A percentile compares a stretch with the other conserved stretches of the same genome.
Conservation (phyloP, 139 green algal species). For the Mychonastes homosphaera region DNA sequence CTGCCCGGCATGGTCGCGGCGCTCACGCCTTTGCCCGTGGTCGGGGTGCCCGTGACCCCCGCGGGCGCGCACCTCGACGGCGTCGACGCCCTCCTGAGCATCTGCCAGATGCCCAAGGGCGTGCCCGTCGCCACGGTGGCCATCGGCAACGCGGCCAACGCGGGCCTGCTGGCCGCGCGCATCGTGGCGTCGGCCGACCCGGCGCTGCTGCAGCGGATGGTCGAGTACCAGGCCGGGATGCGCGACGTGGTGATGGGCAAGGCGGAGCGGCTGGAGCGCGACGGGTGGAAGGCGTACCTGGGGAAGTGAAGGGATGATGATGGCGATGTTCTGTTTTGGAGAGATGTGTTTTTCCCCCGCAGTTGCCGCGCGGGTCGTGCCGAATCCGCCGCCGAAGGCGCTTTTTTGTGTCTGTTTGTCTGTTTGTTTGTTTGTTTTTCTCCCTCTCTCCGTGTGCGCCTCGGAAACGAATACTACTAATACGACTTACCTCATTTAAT, state of each 20-base stretch:
- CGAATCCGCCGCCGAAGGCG: too few relatives aligned
- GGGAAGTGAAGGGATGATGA: too few relatives aligned
- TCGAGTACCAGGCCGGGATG: conserved; percentile 57
- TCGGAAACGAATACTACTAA: too few relatives aligned
- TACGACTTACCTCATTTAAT: too few relatives aligned
- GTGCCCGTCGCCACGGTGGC: conserved; percentile 95
- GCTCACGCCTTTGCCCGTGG: conserved; percentile 89
- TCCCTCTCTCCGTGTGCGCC: too few relatives aligned
- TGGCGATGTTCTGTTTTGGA: too few relatives aligned
- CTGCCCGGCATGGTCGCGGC: conserved; percentile 95
- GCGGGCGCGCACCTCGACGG: conserved; percentile 79
- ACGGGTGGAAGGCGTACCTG: conserved; percentile 60
- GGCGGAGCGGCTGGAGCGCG: conserved; percentile 50
- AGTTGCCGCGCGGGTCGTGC: too few relatives aligned
- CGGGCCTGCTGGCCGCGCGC: conserved; percentile 80
- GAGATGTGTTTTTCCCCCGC: too few relatives aligned
- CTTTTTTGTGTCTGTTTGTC: too few relatives aligned
- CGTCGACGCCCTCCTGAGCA: conserved; percentile 87
- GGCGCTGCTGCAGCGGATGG: conserved; percentile 50
- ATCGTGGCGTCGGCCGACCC: conserved; percentile 63
- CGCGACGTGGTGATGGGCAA: conserved; percentile 59
- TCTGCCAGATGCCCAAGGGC: conserved; percentile 92
- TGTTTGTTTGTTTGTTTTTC: too few relatives aligned
- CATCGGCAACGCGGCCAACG: conserved; percentile 93
- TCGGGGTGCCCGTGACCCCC: conserved; percentile 89